Conservation (phyloP, 306 rosid species). For the Dryas alaskensis region DNA sequence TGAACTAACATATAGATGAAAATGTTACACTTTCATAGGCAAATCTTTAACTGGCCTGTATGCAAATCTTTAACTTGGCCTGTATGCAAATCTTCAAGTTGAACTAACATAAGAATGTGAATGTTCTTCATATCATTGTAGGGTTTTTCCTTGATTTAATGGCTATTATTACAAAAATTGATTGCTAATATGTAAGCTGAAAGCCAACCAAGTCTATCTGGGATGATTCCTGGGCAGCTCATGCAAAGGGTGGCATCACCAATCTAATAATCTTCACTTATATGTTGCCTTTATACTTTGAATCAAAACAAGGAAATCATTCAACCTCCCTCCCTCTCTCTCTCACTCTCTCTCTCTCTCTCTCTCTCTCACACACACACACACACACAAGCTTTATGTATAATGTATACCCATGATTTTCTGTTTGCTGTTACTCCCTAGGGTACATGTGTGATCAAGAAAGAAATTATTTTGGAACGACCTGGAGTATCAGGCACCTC, state of each 20-base stretch:
- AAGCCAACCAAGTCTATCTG: background rate
- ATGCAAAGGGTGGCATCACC: background rate
- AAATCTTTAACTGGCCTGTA: background rate
- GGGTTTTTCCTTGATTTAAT: background rate
- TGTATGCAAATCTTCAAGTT: background rate
- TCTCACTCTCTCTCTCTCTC: too few species aligned
- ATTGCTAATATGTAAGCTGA: background rate
- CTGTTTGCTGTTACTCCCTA: conserved; percentile 8
- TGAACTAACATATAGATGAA: background rate
- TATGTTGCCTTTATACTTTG: too few species aligned
- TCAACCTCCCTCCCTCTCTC: background rate
- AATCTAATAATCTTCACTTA: too few species aligned
- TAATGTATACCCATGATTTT: background rate
- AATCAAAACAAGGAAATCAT: background rate
- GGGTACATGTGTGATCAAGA: conserved; percentile 73
- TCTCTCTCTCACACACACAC: too few species aligned
- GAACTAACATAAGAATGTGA: background rate
- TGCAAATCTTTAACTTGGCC: background rate
- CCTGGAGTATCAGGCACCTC: conserved; percentile 81
- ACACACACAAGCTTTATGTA: background rate
- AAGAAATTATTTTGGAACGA: conserved; percentile 75
- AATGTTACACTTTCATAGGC: background rate
- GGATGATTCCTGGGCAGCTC: background rate
- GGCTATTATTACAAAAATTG: background rate
- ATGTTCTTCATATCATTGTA: background rate